phyloP scores from a whole-genome alignment of 1,284 basidiomycete species.

The Sphaerobolus stellatus region DNA sequence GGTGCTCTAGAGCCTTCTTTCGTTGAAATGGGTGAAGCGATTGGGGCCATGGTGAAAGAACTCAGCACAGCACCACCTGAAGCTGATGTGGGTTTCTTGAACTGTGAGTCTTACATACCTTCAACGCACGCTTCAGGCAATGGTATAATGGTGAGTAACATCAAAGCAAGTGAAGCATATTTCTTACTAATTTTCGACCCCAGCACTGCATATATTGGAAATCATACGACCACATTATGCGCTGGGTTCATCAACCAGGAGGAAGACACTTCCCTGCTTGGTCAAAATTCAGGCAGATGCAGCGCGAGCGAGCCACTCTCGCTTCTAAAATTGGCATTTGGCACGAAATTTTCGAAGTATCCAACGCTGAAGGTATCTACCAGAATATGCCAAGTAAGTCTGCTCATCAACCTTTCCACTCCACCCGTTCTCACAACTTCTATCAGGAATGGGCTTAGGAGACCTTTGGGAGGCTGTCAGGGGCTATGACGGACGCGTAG shows the following conservation, averaged over 20 bases:
- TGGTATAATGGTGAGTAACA: conserved; percentile 7
- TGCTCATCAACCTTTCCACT: background rate
- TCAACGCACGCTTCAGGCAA: conserved; percentile 1
- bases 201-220: conserved; percentile 8
- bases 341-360: conserved; percentile 9
- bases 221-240: conserved; percentile 6
- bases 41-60: conserved; percentile 4
- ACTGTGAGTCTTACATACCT: conserved; percentile 9
- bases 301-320: background rate
- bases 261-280: conserved; percentile 4
- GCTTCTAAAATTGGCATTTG: conserved; percentile 8
- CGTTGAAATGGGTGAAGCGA: conserved; percentile 2
- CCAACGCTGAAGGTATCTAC: conserved; percentile 10
- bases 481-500: background rate
- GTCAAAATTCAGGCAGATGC: background rate
- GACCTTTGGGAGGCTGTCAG: conserved; percentile 11
- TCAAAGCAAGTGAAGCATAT: background rate
- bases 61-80: conserved; percentile 5
- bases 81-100: conserved; percentile 10
- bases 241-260: conserved; percentile 3
- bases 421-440: background rate
- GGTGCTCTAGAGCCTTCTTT: conserved; percentile 4
- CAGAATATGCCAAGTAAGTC: conserved; percentile 10
- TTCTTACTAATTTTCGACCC: background rate
- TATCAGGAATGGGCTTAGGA: conserved; percentile 9